phyloP scores from a whole-genome alignment of 192 early-diverging fungal species.

The Paraglomus brasilianum region DNA sequence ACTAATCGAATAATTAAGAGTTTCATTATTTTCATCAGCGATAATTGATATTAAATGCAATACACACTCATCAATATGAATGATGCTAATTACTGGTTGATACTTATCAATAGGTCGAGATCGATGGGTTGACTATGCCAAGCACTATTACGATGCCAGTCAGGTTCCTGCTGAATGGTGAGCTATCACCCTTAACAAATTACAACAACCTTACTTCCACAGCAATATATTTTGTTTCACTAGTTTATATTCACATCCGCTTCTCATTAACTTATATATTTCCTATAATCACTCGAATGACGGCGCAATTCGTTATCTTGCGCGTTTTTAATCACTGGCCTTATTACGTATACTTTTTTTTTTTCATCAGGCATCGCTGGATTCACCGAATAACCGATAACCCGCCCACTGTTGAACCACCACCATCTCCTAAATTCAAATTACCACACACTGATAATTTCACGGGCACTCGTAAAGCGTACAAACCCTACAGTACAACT shows the following conservation, averaged over 20 bases:
- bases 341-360: not conserved
- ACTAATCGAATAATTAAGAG: not conserved
- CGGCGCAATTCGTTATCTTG: not conserved
- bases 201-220: not conserved
- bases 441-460: constrained; percentile 40
- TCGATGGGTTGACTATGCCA: constrained; percentile 72
- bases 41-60: too few relatives aligned
- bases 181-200: not conserved
- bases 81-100: not conserved
- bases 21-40: too few relatives aligned
- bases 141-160: constrained; percentile 46
- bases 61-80: not conserved
- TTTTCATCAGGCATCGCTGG: constrained; percentile 40
- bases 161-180: constrained; percentile 77
- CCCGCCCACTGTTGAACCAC: constrained; percentile 37
- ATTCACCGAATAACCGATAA: constrained; percentile 43
- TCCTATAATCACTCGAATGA: not conserved
- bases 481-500: constrained; percentile 60
- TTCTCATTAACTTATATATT: not conserved
- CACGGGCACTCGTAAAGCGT: constrained; percentile 47
- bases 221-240: not conserved
- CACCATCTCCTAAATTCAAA: constrained; percentile 38
- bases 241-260: not conserved
- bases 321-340: too few relatives aligned
- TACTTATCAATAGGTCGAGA: constrained; percentile 59